Evolutionary conservation across 805 yeast genomes (phyloP).

Genomic region (Metschnikowia orientalis): DNA sequence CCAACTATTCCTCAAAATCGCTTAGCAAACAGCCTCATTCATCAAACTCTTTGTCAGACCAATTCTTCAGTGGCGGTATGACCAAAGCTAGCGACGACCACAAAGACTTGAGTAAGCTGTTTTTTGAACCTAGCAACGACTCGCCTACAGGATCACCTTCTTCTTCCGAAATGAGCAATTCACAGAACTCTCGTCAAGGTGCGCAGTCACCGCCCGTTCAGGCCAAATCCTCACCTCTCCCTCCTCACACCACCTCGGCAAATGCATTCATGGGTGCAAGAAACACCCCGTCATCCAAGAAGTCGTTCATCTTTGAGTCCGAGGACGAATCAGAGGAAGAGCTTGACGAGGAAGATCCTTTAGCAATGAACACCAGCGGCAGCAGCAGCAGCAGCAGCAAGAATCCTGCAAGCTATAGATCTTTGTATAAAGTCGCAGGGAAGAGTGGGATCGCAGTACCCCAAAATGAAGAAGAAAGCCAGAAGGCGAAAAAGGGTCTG

Average conservation of each 20-base stretch:
- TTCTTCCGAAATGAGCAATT: too few species aligned
- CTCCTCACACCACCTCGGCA: conserved; percentile 41
- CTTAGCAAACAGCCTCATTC: conserved; percentile 41
- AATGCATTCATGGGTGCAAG: conserved; percentile 35
- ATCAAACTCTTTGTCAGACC: conserved; percentile 36
- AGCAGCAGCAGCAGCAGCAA: conserved; percentile 8
- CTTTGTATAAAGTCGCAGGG: conserved; percentile 51
- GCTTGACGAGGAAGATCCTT: conserved; percentile 19
- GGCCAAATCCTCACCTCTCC: conserved; percentile 36
- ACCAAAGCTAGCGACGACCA: conserved; percentile 10
- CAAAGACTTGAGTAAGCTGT: conserved; percentile 12
- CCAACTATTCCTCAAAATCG: conserved; percentile 31
- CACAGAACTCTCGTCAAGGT: conserved; percentile 9
- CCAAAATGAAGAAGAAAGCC: conserved; percentile 19
- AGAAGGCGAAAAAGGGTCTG: conserved; percentile 23
- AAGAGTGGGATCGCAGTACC: conserved; percentile 33
- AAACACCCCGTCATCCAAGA: conserved; percentile 12
- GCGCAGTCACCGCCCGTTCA: conserved; percentile 23
- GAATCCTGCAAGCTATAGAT: conserved; percentile 36
- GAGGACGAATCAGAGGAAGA: conserved; percentile 36
- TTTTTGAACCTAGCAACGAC: conserved; percentile 11
- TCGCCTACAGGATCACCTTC: conserved; percentile 1
- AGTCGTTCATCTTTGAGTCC: conserved; percentile 35
- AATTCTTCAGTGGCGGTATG: conserved; percentile 31
- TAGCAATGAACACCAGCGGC: conserved; percentile 4